Evolutionary conservation across 2,329 filamentous ascomycete species (phyloP).

Genomic region (Penicillium brasilianum): DNA sequence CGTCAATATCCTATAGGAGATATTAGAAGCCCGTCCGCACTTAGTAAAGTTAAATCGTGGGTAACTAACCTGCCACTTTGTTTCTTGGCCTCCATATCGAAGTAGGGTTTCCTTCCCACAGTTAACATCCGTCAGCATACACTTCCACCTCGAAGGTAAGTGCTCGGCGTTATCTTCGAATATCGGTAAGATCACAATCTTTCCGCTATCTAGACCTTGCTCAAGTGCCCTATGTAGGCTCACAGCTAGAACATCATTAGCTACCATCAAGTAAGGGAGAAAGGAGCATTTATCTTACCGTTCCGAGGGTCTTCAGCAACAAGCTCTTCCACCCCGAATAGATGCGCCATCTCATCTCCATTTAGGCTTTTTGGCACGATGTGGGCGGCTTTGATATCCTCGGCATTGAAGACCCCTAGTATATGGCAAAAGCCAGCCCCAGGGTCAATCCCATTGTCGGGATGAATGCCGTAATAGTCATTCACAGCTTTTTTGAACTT

Average conservation of each 20-base stretch:
- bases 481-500: too few species aligned
- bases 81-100: conserved; percentile 10
- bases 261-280: neutral
- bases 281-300: neutral
- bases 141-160: neutral
- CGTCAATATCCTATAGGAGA: neutral
- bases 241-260: neutral
- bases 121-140: neutral
- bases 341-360: neutral
- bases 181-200: neutral
- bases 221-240: neutral
- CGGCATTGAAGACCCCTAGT: too few species aligned
- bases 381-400: neutral
- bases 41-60: neutral
- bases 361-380: neutral
- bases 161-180: neutral
- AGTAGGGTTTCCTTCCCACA: neutral
- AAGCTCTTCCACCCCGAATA: neutral
- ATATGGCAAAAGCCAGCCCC: too few species aligned
- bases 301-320: neutral
- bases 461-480: too few species aligned
- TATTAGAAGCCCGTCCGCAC: neutral
- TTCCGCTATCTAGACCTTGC: neutral
- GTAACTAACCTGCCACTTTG: neutral
- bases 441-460: too few species aligned